Evolutionary conservation across 306 rosid genomes (phyloP).

Genomic region (Inga leiocalycina): DNA sequence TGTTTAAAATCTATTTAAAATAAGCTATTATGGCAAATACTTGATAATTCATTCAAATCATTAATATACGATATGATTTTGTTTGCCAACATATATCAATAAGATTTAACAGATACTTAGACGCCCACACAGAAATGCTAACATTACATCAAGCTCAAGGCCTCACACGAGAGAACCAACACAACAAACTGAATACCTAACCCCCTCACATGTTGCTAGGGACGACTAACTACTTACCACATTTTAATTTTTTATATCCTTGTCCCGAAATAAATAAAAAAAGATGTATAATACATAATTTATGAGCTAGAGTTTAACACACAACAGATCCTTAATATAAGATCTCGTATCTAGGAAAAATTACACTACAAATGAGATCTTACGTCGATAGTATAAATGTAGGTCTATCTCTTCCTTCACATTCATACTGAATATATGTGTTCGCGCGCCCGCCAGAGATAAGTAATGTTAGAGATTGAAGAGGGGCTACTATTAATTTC

Average conservation of each 20-base stretch:
- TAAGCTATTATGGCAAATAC: not conserved
- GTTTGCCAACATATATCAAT: no score
- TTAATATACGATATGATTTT: no score
- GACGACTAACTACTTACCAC: slow-evolving; percentile 32
- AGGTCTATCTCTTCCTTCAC: not conserved
- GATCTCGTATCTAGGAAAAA: no score
- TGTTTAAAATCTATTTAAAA: not conserved
- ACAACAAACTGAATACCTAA: slow-evolving; percentile 44
- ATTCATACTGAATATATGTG: not conserved
- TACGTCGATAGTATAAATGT: not conserved
- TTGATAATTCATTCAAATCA: not conserved
- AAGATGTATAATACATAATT: not conserved
- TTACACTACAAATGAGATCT: no score
- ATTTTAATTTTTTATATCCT: slow-evolving; percentile 15
- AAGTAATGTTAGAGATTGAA: not conserved
- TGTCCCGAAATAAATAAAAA: no score
- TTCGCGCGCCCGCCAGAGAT: not conserved
- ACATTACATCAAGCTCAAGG: slow-evolving; percentile 3
- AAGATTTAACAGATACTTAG: no score
- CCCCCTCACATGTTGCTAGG: slow-evolving; percentile 23
- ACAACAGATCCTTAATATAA: no score
- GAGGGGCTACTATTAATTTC: not conserved
- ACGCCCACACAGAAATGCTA: not conserved
- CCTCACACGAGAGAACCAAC: slow-evolving; percentile 41
- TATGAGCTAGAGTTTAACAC: not conserved